These are phyloP conservation scores for Fallopia convolvulus DNA, from an alignment of 148 eudicot species.

Conservation along the genomic window DNA sequence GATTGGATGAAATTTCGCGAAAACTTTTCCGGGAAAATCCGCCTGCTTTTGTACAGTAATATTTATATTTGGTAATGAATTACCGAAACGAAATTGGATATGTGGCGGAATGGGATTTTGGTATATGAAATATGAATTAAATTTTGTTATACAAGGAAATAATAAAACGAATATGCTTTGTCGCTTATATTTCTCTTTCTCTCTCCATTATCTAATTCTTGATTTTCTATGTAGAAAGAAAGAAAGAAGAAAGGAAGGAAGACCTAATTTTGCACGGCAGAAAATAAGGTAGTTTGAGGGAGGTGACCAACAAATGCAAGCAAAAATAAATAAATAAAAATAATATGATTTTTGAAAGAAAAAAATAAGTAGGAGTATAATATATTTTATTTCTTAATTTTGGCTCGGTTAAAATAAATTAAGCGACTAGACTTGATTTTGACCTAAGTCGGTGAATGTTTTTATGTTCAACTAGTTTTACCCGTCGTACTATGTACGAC, in stretches of 20 bases:
- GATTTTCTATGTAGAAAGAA: not conserved
- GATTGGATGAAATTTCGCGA: not conserved
- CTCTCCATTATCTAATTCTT: not conserved
- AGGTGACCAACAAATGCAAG: constrained; percentile 2
- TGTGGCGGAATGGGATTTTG: not conserved
- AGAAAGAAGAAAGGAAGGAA: not conserved
- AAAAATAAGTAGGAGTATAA: too few species aligned
- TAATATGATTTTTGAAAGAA: too few species aligned
- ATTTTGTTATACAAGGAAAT: not conserved
- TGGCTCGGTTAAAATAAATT: too few species aligned
- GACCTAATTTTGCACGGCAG: not conserved
- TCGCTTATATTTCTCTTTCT: not conserved
- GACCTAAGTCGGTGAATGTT: too few species aligned
- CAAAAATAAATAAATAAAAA: too few species aligned
- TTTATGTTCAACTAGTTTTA: too few species aligned
- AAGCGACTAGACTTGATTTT: too few species aligned
- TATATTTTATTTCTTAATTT: too few species aligned
- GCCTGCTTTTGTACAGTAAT: constrained; percentile 7
- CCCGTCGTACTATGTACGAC: too few species aligned
- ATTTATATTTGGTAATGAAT: not conserved
- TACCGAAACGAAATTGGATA: not conserved
- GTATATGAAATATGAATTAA: not conserved
- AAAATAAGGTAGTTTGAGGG: not conserved
- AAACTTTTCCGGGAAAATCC: not conserved
- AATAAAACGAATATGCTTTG: not conserved